Base-by-base conservation (phyloP, 1,284 basidiomycete genomes). In the Irpex rosettiformis region DNA sequence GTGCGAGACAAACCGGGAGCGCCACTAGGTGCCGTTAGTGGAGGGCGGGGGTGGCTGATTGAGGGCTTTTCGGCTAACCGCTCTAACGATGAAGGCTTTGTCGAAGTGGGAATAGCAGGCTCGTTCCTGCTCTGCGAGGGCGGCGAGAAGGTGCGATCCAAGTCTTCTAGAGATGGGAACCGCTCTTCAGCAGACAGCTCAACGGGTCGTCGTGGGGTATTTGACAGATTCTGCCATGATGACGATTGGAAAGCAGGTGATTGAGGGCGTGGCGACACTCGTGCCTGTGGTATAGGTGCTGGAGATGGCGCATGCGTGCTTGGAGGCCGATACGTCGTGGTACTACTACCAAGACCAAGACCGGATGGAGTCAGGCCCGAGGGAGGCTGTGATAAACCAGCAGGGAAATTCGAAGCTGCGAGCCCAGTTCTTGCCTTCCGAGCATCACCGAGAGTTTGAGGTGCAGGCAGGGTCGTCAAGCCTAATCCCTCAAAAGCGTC, bases 401-500 rank as follows among this genome's bases (percentile, higher is more conserved):
- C 54, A 52, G 71, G 66, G 53, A 64, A 70, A 61, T 70, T 77
- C 67, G 78, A 75, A 42, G 75, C 74, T 18, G 84, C 85, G 52
- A 88, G 65, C 4, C 87, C 88, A 7, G 88, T 89, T 52, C 87
- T 77, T 58, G 85, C 70, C 67, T 85, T 86, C 52, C 88, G 78
- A 29, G 86, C 89, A 66, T 91, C 88, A n/a, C 82, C 89, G 3
- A 91, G 75, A 1, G 89, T 91, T 24, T 83, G 87, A 18, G 81
- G 75, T 3, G 79, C 76, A 53, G 75, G 76, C 21, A 73, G 75
- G 47, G 75, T 67, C 6, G 79, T 70, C 16, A 89, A 66, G 4
- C 86, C 89, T 37, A 93, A 74, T 10, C 87, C 89, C 51, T 89
- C 88, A 64, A 93, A 93, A 2, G 90, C 90, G 69, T 92, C 89